phyloP scores from a whole-genome alignment of 495 filamentous ascomycete species.

The Penicillium chermesinum region DNA sequence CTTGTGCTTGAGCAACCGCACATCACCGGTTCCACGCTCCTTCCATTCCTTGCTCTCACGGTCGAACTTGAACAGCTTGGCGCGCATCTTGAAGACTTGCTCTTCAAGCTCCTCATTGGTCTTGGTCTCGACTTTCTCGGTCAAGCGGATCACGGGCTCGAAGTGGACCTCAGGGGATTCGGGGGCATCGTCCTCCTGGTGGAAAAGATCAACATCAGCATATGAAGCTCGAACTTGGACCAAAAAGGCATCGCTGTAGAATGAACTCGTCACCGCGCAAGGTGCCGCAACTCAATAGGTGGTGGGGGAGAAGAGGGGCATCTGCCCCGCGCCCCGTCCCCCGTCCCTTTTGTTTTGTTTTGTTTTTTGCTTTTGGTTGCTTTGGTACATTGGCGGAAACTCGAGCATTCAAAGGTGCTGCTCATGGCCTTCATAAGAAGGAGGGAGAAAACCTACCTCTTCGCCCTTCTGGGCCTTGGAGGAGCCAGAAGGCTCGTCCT shows the following conservation, averaged over 20 bases:
- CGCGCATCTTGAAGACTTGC: constrained; percentile 97
- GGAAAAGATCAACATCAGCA: constrained; percentile 4
- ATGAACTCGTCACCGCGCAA: background rate
- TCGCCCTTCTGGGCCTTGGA: constrained; percentile 73
- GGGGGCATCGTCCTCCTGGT: constrained; percentile 55
- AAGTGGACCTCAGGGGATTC: constrained; percentile 93
- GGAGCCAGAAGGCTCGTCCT: constrained; percentile 76
- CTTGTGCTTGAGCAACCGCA: constrained; percentile 94
- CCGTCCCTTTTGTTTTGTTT: background rate
- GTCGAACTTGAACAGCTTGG: constrained; percentile 99
- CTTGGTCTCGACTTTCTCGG: constrained; percentile 93
- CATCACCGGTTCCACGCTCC: constrained; percentile 96
- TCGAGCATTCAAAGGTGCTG: background rate
- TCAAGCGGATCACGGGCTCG: constrained; percentile 90
- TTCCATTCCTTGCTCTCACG: constrained; percentile 92
- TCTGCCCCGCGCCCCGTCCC: constrained; percentile 4
- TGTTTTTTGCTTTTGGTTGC: background rate
- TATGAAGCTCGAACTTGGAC: background rate
- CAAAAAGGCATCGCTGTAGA: background rate
- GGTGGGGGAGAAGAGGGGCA: constrained; percentile 1
- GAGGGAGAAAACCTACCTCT: constrained; percentile 36
- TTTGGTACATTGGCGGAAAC: constrained; percentile 3
- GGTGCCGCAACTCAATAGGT: background rate
- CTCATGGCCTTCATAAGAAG: background rate
- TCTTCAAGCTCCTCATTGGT: constrained; percentile 98